Percentiles rank a stretch among this genome's conserved stretches.
Conservation (phyloP, 208 protist genomes). For the Sergeia podlipaevii region DNA sequence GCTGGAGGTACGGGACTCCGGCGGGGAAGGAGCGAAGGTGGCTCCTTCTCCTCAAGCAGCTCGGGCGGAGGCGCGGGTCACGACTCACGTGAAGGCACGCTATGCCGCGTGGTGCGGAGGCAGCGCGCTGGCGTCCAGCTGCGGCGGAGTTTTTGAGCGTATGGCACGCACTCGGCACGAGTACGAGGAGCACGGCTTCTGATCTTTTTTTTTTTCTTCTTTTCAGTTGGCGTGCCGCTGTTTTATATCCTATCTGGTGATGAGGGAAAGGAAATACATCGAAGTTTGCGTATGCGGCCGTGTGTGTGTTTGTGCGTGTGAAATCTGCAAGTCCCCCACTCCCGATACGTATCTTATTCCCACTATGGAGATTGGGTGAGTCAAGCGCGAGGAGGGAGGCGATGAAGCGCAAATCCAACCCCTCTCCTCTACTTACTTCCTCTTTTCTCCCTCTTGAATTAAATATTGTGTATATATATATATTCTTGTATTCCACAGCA, state of each 20-base stretch:
- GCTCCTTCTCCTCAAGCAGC: constrained; percentile 16
- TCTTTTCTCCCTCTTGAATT: too few relatives aligned
- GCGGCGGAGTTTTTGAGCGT: constrained; percentile 90
- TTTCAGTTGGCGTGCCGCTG: background rate
- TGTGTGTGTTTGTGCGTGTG: constrained; percentile 10
- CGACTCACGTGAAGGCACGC: constrained; percentile 81
- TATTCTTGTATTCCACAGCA: too few relatives aligned
- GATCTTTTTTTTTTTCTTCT: constrained; percentile 7
- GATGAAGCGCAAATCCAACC: too few relatives aligned
- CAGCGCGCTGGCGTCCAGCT: constrained; percentile 89
- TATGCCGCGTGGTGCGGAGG: constrained; percentile 97
- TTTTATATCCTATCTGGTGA: background rate
- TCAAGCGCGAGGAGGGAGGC: too few relatives aligned
- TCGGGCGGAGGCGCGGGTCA: constrained; percentile 93
- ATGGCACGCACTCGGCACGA: constrained; percentile 93
- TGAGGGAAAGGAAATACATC: too few relatives aligned
- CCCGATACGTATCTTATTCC: too few relatives aligned
- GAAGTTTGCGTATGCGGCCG: constrained; percentile 12
- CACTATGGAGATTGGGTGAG: too few relatives aligned
- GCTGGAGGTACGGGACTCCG: constrained; percentile 16
- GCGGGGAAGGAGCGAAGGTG: constrained; percentile 19
- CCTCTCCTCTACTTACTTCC: too few relatives aligned
- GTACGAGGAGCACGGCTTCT: constrained; percentile 96
- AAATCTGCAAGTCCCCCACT: too few relatives aligned
- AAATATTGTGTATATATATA: too few relatives aligned